These are phyloP conservation scores for Rhodotorula taiwanensis DNA, from an alignment of 768 basidiomycete genomes.

Conservation along the genomic window DNA sequence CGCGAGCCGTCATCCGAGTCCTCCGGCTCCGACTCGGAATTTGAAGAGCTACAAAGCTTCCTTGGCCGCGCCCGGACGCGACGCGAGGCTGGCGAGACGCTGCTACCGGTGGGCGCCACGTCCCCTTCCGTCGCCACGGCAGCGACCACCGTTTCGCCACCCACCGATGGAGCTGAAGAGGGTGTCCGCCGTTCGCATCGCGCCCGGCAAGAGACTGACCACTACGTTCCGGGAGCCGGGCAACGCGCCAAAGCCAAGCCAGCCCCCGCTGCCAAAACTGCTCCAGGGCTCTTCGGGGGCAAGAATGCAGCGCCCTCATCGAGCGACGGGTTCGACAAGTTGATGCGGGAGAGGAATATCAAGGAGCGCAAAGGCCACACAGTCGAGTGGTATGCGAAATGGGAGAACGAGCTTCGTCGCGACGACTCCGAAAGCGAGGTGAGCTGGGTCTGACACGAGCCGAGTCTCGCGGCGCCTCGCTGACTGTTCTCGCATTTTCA, in stretches of 20 bases:
- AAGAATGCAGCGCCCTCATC: background rate
- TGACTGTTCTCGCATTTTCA: background rate
- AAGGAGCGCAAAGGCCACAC: slow-evolving; percentile 1
- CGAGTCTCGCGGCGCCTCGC: too few species aligned
- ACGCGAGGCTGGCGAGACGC: background rate
- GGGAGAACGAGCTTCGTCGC: background rate
- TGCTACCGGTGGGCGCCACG: background rate
- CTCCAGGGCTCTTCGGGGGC: background rate
- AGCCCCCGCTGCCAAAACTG: background rate
- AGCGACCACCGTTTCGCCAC: slow-evolving; percentile 18
- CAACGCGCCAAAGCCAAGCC: too few species aligned
- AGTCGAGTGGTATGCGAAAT: background rate
- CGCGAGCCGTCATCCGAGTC: background rate
- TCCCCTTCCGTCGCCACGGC: slow-evolving; percentile 4
- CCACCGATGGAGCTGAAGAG: background rate
- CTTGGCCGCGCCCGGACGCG: background rate
- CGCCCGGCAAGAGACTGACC: background rate
- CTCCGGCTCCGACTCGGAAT: background rate
- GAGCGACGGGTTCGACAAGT: background rate
- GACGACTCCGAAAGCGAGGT: slow-evolving; percentile 1
- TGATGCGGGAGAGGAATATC: slow-evolving; percentile 3
- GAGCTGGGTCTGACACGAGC: too few species aligned
- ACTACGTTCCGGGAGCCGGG: slow-evolving; percentile 1
- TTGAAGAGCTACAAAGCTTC: background rate
- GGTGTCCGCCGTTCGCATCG: slow-evolving; percentile 8